Evolutionary conservation across 768 basidiomycete species (phyloP).

Genomic region (Chalciporus chontae): DNA sequence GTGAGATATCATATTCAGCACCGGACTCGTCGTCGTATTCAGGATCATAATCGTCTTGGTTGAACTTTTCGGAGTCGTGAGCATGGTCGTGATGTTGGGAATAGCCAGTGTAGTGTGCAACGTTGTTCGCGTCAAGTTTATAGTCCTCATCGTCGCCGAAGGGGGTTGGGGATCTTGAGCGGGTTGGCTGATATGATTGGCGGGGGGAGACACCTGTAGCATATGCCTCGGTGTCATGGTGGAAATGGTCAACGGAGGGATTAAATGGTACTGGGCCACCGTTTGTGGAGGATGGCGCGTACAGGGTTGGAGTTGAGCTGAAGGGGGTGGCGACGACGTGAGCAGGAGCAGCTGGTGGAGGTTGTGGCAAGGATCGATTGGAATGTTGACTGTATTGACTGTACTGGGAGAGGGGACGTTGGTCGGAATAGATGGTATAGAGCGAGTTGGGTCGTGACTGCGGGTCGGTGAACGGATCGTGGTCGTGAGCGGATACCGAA

Average conservation of each 20-base stretch:
- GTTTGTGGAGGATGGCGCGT: slow-evolving; percentile 10
- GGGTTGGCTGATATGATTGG: slow-evolving; percentile 45
- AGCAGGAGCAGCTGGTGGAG: slow-evolving; percentile 10
- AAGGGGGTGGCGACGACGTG: slow-evolving; percentile 27
- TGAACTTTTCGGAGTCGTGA: slow-evolving; percentile 25
- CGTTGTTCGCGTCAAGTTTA: slow-evolving; percentile 51
- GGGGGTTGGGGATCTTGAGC: slow-evolving; percentile 76
- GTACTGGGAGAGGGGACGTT: slow-evolving; percentile 32
- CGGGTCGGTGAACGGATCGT: slow-evolving; percentile 28
- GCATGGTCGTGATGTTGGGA: slow-evolving; percentile 16
- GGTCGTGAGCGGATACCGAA: slow-evolving; percentile 27
- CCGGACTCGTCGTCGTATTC: slow-evolving; percentile 7
- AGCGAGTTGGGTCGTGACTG: slow-evolving; percentile 27
- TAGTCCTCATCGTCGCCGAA: slow-evolving; percentile 73
- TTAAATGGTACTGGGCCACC: slow-evolving; percentile 35
- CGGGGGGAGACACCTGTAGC: slow-evolving; percentile 58
- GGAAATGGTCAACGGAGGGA: slow-evolving; percentile 50
- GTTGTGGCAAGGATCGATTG: slow-evolving; percentile 26
- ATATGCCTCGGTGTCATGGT: slow-evolving; percentile 65
- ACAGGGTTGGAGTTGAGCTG: slow-evolving; percentile 10
- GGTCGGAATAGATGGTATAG: slow-evolving; percentile 26
- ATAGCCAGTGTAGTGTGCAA: slow-evolving; percentile 52
- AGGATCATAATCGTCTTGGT: slow-evolving; percentile 7
- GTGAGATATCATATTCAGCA: slow-evolving; percentile 31
- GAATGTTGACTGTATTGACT: slow-evolving; percentile 37